These are phyloP conservation scores for Colletotrichum cuscutae DNA, from an alignment of 2,329 filamentous ascomycete species.

Conservation along the genomic window DNA sequence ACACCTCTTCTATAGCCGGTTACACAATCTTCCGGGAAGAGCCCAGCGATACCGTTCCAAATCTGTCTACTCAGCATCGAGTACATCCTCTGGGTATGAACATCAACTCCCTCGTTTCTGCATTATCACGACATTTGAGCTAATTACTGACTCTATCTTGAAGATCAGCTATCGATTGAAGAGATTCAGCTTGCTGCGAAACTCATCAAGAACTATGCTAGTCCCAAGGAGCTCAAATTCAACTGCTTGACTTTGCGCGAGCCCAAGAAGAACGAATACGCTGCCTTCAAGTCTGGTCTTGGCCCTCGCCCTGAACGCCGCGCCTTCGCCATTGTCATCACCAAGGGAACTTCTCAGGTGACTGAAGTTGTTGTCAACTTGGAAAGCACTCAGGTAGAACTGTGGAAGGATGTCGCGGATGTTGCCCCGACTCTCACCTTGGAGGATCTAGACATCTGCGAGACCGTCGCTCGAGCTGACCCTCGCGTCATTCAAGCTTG, in stretches of 20 bases:
- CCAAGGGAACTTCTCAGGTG: background rate
- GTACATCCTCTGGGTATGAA: constrained; percentile 50
- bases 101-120: background rate
- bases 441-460: constrained; percentile 82
- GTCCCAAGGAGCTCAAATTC: constrained; percentile 50
- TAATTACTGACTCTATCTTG: constrained; percentile 19
- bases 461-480: constrained; percentile 74
- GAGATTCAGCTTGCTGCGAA: constrained; percentile 63
- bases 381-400: constrained; percentile 28
- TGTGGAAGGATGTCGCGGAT: constrained; percentile 57
- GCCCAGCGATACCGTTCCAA: constrained; percentile 48
- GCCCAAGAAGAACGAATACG: constrained; percentile 70
- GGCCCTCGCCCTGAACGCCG: constrained; percentile 58
- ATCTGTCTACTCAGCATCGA: constrained; percentile 44
- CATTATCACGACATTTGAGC: background rate
- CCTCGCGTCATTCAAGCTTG: constrained; percentile 82
- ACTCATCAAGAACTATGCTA: constrained; percentile 54
- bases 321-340: background rate
- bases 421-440: constrained; percentile 72
- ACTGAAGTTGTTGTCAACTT: background rate
- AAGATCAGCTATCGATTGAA: constrained; percentile 63
- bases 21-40: constrained; percentile 58
- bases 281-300: constrained; percentile 65
- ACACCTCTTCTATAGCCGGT: constrained; percentile 55
- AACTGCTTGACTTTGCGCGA: constrained; percentile 76